Base-by-base conservation (phyloP, 331 rosid genomes). In the Phaseolus coccineus region DNA sequence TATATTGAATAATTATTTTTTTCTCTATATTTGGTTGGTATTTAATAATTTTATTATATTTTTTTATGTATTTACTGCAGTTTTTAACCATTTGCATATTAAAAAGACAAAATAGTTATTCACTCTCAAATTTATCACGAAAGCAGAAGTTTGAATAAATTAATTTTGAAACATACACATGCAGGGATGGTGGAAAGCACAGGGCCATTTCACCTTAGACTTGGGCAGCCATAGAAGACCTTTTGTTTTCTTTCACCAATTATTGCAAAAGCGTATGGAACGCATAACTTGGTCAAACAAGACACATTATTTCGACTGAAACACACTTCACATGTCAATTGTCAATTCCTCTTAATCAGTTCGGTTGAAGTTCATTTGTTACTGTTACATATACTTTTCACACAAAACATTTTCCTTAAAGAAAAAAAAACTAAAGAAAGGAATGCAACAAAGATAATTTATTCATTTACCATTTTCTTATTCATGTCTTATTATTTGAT, bases 191-290 rank as follows among this genome's bases (percentile, higher is more conserved):
- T 42, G 13, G 47, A 9, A 56, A 13, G 12, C 30, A 48, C 1
- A 3, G 14, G 12, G 4, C 13, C 61, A 3, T 5, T 8, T 16
- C n/a, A 39, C 44, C 47, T 46, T 27, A 8, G 24, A 35, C 78
- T 62, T 71, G 5, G 63, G 84, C 10, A 63, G 69, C 74, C 79
- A 64, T 12, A 73, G 24, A 51, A 10, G 74, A 73, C 79, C 42
- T 63, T 71, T 57, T 37, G 53, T 30, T 52, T 7, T 10, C 35
- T 59, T 37, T 70, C 9, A 27, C 48, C 25, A 62, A 50, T 71
- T n/a, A 51, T 37, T 25, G 33, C 48, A 50, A 33, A 37, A 3
- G 9, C 9, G 2, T 8, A 2, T 42, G 47, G 14, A 53, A 46
- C 48, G 24, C 67, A 59, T 47, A 47, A 48, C 27, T 12, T 35